Percentiles rank a stretch among this genome's conserved stretches.
Conservation (phyloP, 306 rosid species). For the Abrus pulchellus region DNA sequence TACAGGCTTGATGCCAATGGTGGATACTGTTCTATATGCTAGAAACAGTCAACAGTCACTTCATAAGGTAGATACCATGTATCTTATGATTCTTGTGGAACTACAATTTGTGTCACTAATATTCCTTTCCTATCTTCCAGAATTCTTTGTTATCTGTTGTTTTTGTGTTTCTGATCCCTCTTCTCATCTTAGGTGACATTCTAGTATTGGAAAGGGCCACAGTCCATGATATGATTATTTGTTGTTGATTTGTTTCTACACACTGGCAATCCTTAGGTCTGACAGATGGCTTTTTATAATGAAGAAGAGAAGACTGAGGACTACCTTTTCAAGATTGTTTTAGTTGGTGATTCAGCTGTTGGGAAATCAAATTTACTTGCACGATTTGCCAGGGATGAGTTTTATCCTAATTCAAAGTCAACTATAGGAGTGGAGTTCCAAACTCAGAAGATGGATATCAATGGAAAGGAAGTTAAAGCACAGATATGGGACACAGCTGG, state of each 20-base stretch:
- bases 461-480: constrained; percentile 90
- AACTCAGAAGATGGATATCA: constrained; percentile 82
- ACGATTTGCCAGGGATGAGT: constrained; percentile 92
- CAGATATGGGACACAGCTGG: constrained; percentile 98
- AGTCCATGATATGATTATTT: constrained; percentile 49
- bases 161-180: constrained; percentile 53
- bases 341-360: constrained; percentile 91
- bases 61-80: constrained; percentile 55
- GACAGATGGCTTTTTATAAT: constrained; percentile 64
- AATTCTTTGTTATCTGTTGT: constrained; percentile 42
- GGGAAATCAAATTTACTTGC: constrained; percentile 95
- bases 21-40: constrained; percentile 45
- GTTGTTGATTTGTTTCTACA: constrained; percentile 55
- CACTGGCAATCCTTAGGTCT: constrained; percentile 56
- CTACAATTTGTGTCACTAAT: constrained; percentile 35
- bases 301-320: constrained; percentile 90
- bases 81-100: constrained; percentile 47
- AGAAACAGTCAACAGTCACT: constrained; percentile 41
- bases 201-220: constrained; percentile 48
- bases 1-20: constrained; percentile 46
- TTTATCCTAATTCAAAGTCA: constrained; percentile 90
- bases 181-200: constrained; percentile 55
- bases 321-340: constrained; percentile 94
- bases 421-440: constrained; percentile 96
- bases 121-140: constrained; percentile 51